Conservation (phyloP, 768 basidiomycete genomes). For the Royoungia palumana region DNA sequence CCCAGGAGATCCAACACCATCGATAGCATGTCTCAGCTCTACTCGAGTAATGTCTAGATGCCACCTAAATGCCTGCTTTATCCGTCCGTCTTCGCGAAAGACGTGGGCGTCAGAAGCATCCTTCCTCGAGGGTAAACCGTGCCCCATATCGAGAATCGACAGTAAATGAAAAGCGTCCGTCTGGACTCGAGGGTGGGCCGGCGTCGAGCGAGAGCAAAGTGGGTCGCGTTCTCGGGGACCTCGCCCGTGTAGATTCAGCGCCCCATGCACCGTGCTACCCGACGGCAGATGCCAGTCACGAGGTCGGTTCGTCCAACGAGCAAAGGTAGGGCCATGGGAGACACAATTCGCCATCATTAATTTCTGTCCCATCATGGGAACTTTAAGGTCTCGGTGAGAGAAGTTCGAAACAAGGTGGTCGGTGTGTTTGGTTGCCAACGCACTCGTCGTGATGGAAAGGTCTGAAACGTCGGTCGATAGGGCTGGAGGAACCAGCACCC, state of each 20-base stretch:
- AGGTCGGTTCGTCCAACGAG: background rate
- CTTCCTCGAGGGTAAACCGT: background rate
- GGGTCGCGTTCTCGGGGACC: background rate
- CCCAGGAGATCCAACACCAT: no score
- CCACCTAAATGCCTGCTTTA: no score
- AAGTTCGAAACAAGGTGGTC: background rate
- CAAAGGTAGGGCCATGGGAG: no score
- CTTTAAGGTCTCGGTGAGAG: no score
- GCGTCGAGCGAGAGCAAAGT: background rate
- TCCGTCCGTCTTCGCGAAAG: conserved; percentile 6
- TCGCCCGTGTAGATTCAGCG: no score
- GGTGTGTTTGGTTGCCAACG: conserved; percentile 12
- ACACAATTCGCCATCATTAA: no score
- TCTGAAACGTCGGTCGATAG: background rate
- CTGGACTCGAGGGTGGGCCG: background rate
- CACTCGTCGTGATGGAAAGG: conserved; percentile 14
- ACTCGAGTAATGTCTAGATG: background rate
- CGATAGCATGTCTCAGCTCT: no score
- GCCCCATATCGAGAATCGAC: conserved; percentile 1
- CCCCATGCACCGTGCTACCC: background rate
- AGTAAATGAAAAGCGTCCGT: conserved; percentile 3
- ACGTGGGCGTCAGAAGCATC: conserved; percentile 9
- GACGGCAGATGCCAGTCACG: background rate
- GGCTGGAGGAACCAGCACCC: background rate
- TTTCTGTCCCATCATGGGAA: background rate